Base-by-base conservation (phyloP, 129 eudicot genomes). In the Deinandra increscens region DNA sequence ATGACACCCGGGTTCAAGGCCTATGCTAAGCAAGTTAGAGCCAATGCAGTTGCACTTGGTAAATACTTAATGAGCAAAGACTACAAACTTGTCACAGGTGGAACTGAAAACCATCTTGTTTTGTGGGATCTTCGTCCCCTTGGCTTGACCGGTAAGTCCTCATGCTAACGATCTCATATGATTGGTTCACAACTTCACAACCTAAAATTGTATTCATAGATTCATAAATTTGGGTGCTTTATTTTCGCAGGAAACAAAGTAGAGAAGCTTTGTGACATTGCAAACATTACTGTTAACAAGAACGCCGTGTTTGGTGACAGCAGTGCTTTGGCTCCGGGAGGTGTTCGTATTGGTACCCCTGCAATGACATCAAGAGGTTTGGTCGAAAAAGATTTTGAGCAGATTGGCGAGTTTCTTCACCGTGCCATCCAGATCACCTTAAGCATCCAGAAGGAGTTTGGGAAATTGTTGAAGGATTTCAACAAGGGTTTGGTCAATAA, bases 361-460 rank as follows among this genome's bases (percentile, higher is more conserved):
- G 99, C 99, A 15, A 94, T 94, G 99, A 94, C 99, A 33, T 89
- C 99, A 73, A 89, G 99, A 85, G 99, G 97, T 6, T 55, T 94
- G 65, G 84, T 89, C 9, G 99, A 94, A 80, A 94, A 94, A 77
- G 99, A 94, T 67, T 94, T 94, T 71, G 99, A 94, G 84, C 85
- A 87, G 79, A 87, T 89, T 5, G 99, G 83, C 11, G 99, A 93
- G 79, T 89, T 93, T 69, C 91, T 92, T 66, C 96, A 88, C 78
- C 75, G 89, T 9, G 91, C 96, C 0, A 88, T 88, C 51, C 76
- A 87, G 37, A 62, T 94, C 71, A 89, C 97, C 7, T 78, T 94
- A 84, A 84, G 58, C 56, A 85, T 94, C 82, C 99, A 94, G 65
- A 89, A 94, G 88, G 97, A 89, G 43, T 68, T 78, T 29, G 99